Evolutionary conservation across 2,329 filamentous ascomycete genomes (phyloP).

Genomic region (Colletotrichum simmondsii): DNA sequence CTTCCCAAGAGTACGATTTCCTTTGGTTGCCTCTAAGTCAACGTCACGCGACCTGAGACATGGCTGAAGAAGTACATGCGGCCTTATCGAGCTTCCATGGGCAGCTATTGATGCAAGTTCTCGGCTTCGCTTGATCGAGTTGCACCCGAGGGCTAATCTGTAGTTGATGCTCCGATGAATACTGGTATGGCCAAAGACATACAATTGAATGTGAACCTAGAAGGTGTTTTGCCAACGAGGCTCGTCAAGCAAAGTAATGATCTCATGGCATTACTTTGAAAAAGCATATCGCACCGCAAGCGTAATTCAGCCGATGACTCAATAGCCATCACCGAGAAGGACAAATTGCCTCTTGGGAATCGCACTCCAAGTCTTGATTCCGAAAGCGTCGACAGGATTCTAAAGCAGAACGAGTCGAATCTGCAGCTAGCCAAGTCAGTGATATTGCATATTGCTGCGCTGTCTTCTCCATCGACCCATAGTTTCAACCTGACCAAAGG

Average conservation of each 20-base stretch:
- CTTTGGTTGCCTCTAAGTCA: neutral
- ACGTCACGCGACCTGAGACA: conserved; percentile 7
- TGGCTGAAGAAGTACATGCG: neutral
- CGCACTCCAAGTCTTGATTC: neutral
- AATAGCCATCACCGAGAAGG: conserved; percentile 2
- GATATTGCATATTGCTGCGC: conserved; percentile 16
- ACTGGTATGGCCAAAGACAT: neutral
- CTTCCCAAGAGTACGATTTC: neutral
- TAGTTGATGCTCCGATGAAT: no score
- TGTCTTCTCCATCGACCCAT: conserved; percentile 28
- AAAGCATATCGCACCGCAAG: neutral
- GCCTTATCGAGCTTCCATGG: neutral
- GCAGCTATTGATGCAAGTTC: neutral
- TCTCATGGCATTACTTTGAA: neutral
- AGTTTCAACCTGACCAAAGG: conserved; percentile 24
- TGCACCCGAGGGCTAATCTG: neutral
- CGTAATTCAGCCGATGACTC: conserved; percentile 12
- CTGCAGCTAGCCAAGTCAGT: conserved; percentile 1
- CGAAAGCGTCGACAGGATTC: conserved; percentile 8
- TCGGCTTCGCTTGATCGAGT: neutral
- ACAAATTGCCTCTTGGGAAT: neutral
- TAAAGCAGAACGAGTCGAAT: neutral
- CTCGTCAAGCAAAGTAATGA: no score
- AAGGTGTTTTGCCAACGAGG: neutral
- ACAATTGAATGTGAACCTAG: neutral